These are phyloP conservation scores for Sclerotinia spermophila DNA, from an alignment of 2,329 filamentous ascomycete species.

Conservation along the genomic window DNA sequence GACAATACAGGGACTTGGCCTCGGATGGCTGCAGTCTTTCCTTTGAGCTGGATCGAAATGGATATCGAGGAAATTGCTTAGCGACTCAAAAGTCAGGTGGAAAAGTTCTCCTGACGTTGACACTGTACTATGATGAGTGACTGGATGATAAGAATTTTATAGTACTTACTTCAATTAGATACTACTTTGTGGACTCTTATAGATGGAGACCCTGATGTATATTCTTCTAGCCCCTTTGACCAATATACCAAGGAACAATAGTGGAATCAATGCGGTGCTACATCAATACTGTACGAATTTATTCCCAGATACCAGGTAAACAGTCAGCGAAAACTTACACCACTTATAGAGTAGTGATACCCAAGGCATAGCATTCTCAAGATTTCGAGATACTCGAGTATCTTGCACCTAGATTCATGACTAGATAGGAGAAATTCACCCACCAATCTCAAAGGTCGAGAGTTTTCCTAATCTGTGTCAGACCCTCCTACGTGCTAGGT, in stretches of 20 bases:
- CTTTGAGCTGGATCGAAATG: not conserved
- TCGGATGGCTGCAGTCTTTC: not conserved
- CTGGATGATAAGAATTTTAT: not conserved
- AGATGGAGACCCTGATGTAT: not conserved
- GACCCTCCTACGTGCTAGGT: not conserved
- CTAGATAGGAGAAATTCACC: not conserved
- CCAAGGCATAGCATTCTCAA: not conserved
- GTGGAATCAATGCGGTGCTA: not conserved
- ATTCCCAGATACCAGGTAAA: not conserved
- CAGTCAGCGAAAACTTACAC: not conserved
- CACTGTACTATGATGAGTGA: not conserved
- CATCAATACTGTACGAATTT: not conserved
- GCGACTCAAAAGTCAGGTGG: not conserved
- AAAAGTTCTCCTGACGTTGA: not conserved
- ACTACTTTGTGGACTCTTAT: not conserved
- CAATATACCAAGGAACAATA: not conserved
- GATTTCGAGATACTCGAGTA: not conserved
- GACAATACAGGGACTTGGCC: not conserved
- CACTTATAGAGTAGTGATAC: not conserved
- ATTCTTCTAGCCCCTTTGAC: not conserved
- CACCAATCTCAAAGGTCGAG: not conserved
- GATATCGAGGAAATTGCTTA: conserved; percentile 1
- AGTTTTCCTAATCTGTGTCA: not conserved
- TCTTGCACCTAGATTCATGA: not conserved
- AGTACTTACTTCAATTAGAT: not conserved